Evolutionary conservation across 768 basidiomycete genomes (phyloP).

Genomic region (Xerocomellus dryophilus): DNA sequence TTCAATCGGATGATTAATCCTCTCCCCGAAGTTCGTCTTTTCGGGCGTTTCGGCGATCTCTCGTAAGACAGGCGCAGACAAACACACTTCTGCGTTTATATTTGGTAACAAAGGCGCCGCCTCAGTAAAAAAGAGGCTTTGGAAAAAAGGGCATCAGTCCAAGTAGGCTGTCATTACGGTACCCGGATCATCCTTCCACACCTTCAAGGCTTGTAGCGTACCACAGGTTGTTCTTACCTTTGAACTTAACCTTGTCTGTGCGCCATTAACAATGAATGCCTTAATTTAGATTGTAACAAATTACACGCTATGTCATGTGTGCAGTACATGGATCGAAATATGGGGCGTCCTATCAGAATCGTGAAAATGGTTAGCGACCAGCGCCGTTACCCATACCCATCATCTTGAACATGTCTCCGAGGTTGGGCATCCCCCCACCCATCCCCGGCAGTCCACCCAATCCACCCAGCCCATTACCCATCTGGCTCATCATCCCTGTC

Average conservation of each 20-base stretch:
- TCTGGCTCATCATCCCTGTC: conserved; percentile 83
- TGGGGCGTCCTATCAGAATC: conserved; percentile 2
- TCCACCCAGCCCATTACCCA: conserved; percentile 58
- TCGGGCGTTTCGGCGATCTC: conserved; percentile 54
- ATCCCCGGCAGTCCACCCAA: conserved; percentile 50
- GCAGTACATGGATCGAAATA: conserved; percentile 15
- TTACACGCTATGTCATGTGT: conserved; percentile 18
- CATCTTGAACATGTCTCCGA: conserved; percentile 84
- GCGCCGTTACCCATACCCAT: conserved; percentile 71
- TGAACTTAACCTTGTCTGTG: conserved; percentile 32
- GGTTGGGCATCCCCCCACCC: conserved; percentile 66
- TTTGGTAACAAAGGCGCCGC: conserved; percentile 74
- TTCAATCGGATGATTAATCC: conserved; percentile 15
- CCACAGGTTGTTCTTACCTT: conserved; percentile 5
- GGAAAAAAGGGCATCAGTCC: conserved; percentile 40
- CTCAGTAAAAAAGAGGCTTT: conserved; percentile 56
- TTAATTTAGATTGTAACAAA: conserved; percentile 14
- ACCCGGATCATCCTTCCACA: conserved; percentile 18
- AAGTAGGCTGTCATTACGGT: conserved; percentile 20
- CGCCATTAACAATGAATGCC: conserved; percentile 5
- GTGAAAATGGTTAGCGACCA: conserved; percentile 26
- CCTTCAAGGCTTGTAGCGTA: no score
- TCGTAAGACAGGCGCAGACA: conserved; percentile 77
- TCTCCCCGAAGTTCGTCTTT: conserved; percentile 52
- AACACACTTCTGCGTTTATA: conserved; percentile 74